Percentiles rank a stretch among this genome's conserved stretches.
Evolutionary conservation across 1,284 basidiomycete species (phyloP).

Genomic region (Xerocomus nothofagi): DNA sequence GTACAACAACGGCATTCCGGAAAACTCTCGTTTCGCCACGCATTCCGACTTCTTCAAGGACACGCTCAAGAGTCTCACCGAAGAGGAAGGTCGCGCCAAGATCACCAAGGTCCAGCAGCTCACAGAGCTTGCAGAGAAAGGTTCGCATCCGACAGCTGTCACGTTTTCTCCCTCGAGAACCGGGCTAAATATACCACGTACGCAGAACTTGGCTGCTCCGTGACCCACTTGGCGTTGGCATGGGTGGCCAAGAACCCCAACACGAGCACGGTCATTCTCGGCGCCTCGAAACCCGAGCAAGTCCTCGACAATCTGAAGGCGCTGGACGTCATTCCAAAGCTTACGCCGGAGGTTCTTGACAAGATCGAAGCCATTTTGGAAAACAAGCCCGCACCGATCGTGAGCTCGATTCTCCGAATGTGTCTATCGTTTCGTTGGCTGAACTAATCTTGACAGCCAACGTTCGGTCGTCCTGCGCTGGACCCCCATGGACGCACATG

Average conservation of each 20-base stretch:
- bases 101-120: slow-evolving; percentile 54
- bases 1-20: slow-evolving; percentile 46
- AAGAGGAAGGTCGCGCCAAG: slow-evolving; percentile 46
- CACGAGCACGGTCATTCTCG: slow-evolving; percentile 68
- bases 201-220: slow-evolving; percentile 53
- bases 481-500: slow-evolving; percentile 32
- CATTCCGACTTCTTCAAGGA: slow-evolving; percentile 49
- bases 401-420: slow-evolving; percentile 18
- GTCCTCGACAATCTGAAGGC: slow-evolving; percentile 67
- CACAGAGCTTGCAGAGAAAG: slow-evolving; percentile 47
- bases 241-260: slow-evolving; percentile 76
- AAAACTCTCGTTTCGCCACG: slow-evolving; percentile 57
- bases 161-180: background rate
- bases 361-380: slow-evolving; percentile 59
- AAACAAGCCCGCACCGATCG: slow-evolving; percentile 38
- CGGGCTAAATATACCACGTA: slow-evolving; percentile 6
- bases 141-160: slow-evolving; percentile 10
- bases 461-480: slow-evolving; percentile 33
- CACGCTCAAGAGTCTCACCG: slow-evolving; percentile 38
- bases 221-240: slow-evolving; percentile 70
- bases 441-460: slow-evolving; percentile 20
- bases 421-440: background rate
- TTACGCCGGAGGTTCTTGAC: slow-evolving; percentile 54
- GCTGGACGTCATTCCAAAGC: slow-evolving; percentile 57
- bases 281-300: slow-evolving; percentile 53